These are phyloP conservation scores for Mortierella sp. DNA, from an alignment of 371 early-diverging fungal genomes.

Conservation along the genomic window DNA sequence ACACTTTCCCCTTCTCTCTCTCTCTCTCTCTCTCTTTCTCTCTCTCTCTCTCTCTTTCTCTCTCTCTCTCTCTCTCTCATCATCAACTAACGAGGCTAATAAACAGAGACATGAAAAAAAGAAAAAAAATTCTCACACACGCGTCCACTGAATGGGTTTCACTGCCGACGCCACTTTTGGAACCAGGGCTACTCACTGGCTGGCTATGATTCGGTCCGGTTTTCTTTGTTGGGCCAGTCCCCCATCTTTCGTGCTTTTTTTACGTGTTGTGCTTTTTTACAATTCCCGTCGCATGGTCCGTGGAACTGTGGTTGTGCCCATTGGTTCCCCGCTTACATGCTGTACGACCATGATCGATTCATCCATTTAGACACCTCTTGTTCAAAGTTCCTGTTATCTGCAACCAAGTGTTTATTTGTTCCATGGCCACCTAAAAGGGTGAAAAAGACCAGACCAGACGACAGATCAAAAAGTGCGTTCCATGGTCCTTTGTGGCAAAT, in stretches of 20 bases:
- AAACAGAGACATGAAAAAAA: slow-evolving; percentile 3
- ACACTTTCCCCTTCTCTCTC: not conserved
- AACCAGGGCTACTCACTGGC: slow-evolving; percentile 2
- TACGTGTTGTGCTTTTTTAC: too few species aligned
- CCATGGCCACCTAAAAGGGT: not conserved
- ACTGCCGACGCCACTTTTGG: not conserved
- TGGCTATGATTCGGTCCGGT: too few species aligned
- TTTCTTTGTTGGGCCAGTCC: too few species aligned
- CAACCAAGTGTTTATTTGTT: not conserved
- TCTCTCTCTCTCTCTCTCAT: not conserved
- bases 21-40: not conserved
- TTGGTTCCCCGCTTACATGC: too few species aligned
- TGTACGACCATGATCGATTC: too few species aligned
- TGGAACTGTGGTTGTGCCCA: too few species aligned
- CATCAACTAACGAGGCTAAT: not conserved
- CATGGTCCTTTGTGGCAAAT: not conserved
- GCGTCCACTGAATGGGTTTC: not conserved
- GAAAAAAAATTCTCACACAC: slow-evolving; percentile 4
- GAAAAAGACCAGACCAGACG: not conserved
- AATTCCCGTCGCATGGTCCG: too few species aligned
- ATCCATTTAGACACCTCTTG: too few species aligned
- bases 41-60: not conserved
- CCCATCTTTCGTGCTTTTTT: too few species aligned
- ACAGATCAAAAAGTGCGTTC: not conserved
- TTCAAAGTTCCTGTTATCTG: too few species aligned